These are phyloP conservation scores for Arachis monticola DNA, from an alignment of 331 rosid genomes.

Conservation along the genomic window DNA sequence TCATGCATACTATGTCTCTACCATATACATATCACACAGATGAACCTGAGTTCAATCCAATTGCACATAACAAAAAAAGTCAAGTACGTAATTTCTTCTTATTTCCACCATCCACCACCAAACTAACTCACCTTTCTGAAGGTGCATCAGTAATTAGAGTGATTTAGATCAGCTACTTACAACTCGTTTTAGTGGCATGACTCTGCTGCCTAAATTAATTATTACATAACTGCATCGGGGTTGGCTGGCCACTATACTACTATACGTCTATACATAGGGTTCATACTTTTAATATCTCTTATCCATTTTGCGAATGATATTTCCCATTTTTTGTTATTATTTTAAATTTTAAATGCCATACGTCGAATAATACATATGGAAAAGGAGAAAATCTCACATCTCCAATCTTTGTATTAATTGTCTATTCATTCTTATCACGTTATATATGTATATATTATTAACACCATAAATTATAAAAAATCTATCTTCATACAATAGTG, in stretches of 20 bases:
- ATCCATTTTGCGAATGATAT: too few species aligned
- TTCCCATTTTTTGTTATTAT: not conserved
- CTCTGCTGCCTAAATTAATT: too few species aligned
- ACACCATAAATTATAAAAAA: not conserved
- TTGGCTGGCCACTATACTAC: too few species aligned
- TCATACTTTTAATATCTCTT: too few species aligned
- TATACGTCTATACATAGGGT: too few species aligned
- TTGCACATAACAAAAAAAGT: not conserved
- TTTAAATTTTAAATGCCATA: not conserved
- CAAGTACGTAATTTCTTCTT: slow-evolving; percentile 29
- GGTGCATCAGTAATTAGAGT: not conserved
- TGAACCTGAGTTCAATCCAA: not conserved
- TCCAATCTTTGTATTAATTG: slow-evolving; percentile 10
- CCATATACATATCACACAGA: too few species aligned
- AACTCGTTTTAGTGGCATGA: not conserved
- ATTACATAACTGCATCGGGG: too few species aligned
- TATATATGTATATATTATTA: not conserved
- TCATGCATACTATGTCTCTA: too few species aligned
- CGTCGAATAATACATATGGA: not conserved
- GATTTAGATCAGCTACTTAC: slow-evolving; percentile 39
- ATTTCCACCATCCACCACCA: slow-evolving; percentile 42
- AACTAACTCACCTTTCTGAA: slow-evolving; percentile 14
- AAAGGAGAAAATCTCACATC: not conserved
- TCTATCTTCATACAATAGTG: not conserved
- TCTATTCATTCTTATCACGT: slow-evolving; percentile 2